Percentiles rank a stretch among this genome's conserved stretches.
phyloP scores from a whole-genome alignment of 1,139 yeast species.

The Blastobotrys apis region DNA sequence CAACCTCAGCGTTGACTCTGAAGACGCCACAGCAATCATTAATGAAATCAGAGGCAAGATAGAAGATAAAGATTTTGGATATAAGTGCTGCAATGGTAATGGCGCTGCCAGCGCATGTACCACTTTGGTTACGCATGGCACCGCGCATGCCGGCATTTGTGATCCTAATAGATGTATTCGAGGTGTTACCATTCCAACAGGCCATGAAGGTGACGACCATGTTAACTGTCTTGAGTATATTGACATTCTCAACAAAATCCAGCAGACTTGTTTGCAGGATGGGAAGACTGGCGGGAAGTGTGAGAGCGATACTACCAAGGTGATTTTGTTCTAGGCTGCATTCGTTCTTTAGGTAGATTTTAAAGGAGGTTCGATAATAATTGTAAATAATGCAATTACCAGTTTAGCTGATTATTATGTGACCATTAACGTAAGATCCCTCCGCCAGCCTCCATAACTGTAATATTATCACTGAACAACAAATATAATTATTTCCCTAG shows the following conservation, averaged over 20 bases:
- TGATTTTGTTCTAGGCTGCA: not conserved
- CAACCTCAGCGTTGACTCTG: not conserved
- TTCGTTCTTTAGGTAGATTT: too few species aligned
- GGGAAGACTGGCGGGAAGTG: not conserved
- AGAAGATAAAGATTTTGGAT: not conserved
- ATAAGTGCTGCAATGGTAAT: conserved; percentile 4
- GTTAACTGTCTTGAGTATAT: not conserved
- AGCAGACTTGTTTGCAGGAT: conserved; percentile 1
- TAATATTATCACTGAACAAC: too few species aligned
- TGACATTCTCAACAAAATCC: not conserved
- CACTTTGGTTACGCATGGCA: not conserved
- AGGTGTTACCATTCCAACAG: conserved; percentile 4
- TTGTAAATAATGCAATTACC: too few species aligned
- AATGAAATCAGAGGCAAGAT: conserved; percentile 1
- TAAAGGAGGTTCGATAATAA: too few species aligned
- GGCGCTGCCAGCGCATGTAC: not conserved
- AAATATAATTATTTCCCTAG: too few species aligned
- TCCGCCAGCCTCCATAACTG: too few species aligned
- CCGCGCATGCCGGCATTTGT: conserved; percentile 3
- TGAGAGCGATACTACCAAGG: not conserved
- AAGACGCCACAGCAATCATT: not conserved
- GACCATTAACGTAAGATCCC: too few species aligned
- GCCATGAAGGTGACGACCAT: not conserved
- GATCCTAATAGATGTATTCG: conserved; percentile 6
- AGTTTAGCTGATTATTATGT: too few species aligned